Percentiles rank a stretch among this genome's conserved stretches.
phyloP scores from a whole-genome alignment of 2,329 filamentous ascomycete species.

The Diaporthe eres region DNA sequence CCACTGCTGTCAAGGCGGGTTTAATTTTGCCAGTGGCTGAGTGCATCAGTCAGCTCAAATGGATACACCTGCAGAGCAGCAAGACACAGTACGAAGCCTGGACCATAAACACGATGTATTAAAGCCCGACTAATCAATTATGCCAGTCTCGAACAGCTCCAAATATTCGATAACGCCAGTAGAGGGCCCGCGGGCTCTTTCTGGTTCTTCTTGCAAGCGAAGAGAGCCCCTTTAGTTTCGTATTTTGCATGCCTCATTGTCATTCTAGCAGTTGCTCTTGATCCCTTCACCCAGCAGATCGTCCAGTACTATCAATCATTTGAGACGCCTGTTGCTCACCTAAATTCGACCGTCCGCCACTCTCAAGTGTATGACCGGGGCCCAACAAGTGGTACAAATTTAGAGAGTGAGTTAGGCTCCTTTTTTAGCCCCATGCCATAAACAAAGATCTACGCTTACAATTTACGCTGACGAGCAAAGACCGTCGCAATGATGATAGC shows the following conservation, averaged over 20 bases:
- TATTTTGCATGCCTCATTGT: slow-evolving; percentile 1
- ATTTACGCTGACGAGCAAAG: not conserved
- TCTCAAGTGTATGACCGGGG: not conserved
- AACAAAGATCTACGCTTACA: not conserved
- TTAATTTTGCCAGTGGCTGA: slow-evolving; percentile 12
- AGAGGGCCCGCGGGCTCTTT: not conserved
- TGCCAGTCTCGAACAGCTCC: not conserved
- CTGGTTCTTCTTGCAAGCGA: not conserved
- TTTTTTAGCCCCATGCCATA: no score
- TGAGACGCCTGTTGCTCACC: not conserved
- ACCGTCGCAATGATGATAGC: not conserved
- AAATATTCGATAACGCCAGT: not conserved
- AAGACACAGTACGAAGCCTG: not conserved
- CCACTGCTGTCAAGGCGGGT: slow-evolving; percentile 1
- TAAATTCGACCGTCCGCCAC: not conserved
- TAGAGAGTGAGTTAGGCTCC: not conserved
- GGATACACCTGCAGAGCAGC: not conserved
- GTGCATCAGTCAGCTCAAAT: slow-evolving; percentile 9
- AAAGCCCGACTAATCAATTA: not conserved
- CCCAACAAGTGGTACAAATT: not conserved
- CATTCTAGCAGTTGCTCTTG: slow-evolving; percentile 8
- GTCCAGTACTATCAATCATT: not conserved
- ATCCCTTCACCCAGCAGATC: not conserved
- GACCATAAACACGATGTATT: no score
- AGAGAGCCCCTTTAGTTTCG: not conserved